Evolutionary conservation across 768 basidiomycete genomes (phyloP), one percentile per base, ranked within the genome.

Genomic region (Trametopsis cervina): DNA sequence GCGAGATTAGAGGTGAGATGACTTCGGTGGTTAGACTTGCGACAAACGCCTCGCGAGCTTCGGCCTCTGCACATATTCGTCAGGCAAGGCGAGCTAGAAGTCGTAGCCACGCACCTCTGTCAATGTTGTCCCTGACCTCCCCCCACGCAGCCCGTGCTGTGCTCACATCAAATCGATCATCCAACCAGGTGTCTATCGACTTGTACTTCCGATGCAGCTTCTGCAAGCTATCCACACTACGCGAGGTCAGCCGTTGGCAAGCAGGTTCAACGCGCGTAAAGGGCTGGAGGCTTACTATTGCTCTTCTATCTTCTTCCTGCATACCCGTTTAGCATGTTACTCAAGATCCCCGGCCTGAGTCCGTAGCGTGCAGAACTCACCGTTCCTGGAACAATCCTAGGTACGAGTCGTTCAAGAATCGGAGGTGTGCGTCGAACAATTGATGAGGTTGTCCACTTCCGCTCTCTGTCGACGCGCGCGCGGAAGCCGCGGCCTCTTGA

Each of bases 371-470:
- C 17, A 49, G 44, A 37, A 56, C 72, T 53, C 54, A 86, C 90
- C 91, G 76, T 70, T 93, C 91, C 64, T 81, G 78, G 66, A 94
- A 92, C 70, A 93, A 94, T 49, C 60, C 69, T 49, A 94, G 73
- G 63, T 90, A 91, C 3, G 85, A 85, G 56, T 92, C 85, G 36
- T 75, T 75, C 53, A 89, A 63, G 54, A 79, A 70, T 50, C 70
- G 77, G 27, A 91, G 78, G 55, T 90, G 80, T 35, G 73, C 60
- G 44, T 91, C 89, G 57, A 89, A 90, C 46, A 83, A 67, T 1
- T 81, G 76, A 25, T 87, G 65, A 3, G 85, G 85, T 42, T 51
- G 52, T 18, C 50, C 49, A 23, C 55, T 50, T 5, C 54, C 42
- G 40, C 47, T 53, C 12, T 54, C 56, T 2, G 52, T 38, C 6